phyloP scores from a whole-genome alignment of 495 filamentous ascomycete species.

The Penicillium waksmanii region DNA sequence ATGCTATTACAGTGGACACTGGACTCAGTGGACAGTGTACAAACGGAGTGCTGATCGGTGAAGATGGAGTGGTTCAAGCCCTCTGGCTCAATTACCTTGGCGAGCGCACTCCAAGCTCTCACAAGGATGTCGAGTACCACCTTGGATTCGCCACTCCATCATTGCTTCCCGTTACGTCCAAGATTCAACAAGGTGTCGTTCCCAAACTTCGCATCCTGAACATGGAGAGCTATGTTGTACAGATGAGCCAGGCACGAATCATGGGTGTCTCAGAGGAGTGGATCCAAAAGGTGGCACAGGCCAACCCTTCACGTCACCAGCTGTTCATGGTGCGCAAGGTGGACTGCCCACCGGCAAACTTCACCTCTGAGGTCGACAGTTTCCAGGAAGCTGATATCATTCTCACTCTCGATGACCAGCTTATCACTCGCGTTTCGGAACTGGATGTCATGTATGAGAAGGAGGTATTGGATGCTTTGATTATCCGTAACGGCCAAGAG shows the following conservation, averaged over 20 bases:
- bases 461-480: constrained; percentile 77
- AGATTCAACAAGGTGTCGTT: constrained; percentile 76
- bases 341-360: constrained; percentile 63
- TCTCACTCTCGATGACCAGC: constrained; percentile 83
- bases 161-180: constrained; percentile 78
- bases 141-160: constrained; percentile 90
- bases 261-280: constrained; percentile 97
- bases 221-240: constrained; percentile 90
- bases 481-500: constrained; percentile 86
- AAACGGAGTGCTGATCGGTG: constrained; percentile 87
- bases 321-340: constrained; percentile 98
- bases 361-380: constrained; percentile 37
- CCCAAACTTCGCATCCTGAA: constrained; percentile 88
- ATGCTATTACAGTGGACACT: constrained; percentile 97
- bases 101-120: constrained; percentile 74
- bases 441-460: constrained; percentile 96
- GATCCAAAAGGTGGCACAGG: constrained; percentile 84
- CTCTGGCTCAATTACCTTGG: constrained; percentile 97
- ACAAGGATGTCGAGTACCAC: constrained; percentile 96
- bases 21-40: constrained; percentile 87
- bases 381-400: constrained; percentile 93
- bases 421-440: constrained; percentile 91
- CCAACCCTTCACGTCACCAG: constrained; percentile 90
- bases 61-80: constrained; percentile 90
- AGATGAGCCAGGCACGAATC: constrained; percentile 96